Percentiles rank a stretch among this genome's conserved stretches.
These are phyloP conservation scores for Meyerozyma athensensis DNA, from an alignment of 1,139 yeast species.

Conservation along the genomic window DNA sequence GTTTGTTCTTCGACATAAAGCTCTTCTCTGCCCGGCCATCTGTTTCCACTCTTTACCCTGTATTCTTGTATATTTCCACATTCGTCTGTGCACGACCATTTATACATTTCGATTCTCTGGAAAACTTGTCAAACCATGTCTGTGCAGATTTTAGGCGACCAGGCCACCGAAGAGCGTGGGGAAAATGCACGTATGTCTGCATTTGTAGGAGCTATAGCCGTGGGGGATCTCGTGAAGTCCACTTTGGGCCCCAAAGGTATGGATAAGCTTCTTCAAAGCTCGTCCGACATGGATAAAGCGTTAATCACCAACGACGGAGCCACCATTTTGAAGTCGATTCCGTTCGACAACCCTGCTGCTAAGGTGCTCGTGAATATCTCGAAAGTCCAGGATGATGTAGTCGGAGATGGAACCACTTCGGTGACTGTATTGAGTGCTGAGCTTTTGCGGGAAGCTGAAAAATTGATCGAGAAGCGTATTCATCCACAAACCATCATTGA, in stretches of 20 bases:
- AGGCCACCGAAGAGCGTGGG: constrained; percentile 95
- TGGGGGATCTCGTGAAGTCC: constrained; percentile 92
- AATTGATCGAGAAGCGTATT: constrained; percentile 83
- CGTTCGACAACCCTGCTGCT: constrained; percentile 97
- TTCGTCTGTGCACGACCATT: neutral
- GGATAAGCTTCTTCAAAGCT: constrained; percentile 91
- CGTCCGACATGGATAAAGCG: constrained; percentile 66
- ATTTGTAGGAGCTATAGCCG: constrained; percentile 98
- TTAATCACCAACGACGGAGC: constrained; percentile 98
- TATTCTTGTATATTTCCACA: neutral
- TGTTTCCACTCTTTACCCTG: neutral
- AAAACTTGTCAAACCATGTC: constrained; percentile 38
- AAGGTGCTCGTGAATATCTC: constrained; percentile 93
- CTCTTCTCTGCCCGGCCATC: too few species aligned
- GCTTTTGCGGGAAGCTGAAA: constrained; percentile 90
- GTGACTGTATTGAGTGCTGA: constrained; percentile 94
- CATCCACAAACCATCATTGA: constrained; percentile 98
- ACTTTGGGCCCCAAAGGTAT: constrained; percentile 98
- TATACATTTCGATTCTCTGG: neutral
- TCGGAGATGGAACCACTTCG: constrained; percentile 99
- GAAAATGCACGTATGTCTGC: constrained; percentile 97
- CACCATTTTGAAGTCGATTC: constrained; percentile 88
- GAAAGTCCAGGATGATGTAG: constrained; percentile 97
- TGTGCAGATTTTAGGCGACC: constrained; percentile 93
- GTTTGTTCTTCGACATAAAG: too few species aligned